Evolutionary conservation across 129 eudicot species (phyloP), one percentile per base, ranked within the genome.

Genomic region (Heracleum sosnowskyi): DNA sequence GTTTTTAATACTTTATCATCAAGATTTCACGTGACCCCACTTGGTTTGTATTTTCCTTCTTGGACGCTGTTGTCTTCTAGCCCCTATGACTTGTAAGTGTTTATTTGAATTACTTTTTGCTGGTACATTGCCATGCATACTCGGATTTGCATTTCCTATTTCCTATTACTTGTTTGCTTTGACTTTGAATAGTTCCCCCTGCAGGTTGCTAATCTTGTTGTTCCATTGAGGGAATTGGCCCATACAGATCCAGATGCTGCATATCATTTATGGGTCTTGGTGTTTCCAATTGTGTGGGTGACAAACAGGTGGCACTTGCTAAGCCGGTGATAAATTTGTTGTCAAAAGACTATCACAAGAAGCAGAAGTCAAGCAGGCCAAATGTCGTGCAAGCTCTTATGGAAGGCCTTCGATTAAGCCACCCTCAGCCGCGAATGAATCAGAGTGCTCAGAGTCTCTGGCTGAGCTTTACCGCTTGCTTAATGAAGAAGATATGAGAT

Each of bases 401-500:
- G 81, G 99, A 95, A 82, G 92, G 99, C 84, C 99, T 90, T 60
- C 99, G 92, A 74, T 82, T 92, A 83, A 91, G 99, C 81, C 99
- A 95, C 81, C 99, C 99, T 22, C 99, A 95, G 81, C 99, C 99
- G 97, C 80, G 83, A 90, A 88, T 76, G 99, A 95, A 53, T 86
- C 97, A 44, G 92, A 95, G 82, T 95, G 99, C 87, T 88, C 94
- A 4, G 97, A 95, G 81, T 95, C 96, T 77, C 86, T 95, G 70
- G 99, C 99, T 77, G 99, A 95, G 89, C 99, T 95, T 76, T 95
- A 95, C 39, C 97, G 96, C 51, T 84, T 95, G 79, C 92, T 95
- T 37, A 95, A 95, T 63, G 99, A 95, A 83, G 99, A 95, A 81
- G 99, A 92, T 78, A 95, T 95, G 99, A 90, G 99, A 74, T 95